Evolutionary conservation across 1,284 basidiomycete genomes (phyloP), one percentile per base, ranked within the genome.

Genomic region (Farysia itapuensis): DNA sequence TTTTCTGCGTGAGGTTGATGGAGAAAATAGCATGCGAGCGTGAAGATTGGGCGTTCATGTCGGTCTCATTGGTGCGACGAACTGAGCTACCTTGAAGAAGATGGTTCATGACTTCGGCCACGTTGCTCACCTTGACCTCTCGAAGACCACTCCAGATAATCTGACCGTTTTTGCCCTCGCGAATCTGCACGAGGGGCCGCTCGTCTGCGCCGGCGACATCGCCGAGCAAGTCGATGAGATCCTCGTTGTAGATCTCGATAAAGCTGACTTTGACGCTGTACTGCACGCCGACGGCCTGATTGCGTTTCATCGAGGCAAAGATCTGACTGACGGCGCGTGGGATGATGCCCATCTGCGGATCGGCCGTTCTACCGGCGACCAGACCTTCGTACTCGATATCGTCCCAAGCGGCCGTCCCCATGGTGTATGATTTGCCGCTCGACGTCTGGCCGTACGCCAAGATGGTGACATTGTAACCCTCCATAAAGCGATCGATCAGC

Each of bases 1-100:
- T 63, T 33, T 56, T 61, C 28, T 70, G 94, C 1, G 85, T 89
- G 38, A 99, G 81, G 5, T 90, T 96, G 46, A 99, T 82, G 33
- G 93, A 95, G 78, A 98, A 98, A 78, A 98, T 97, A 45, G 95
- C 94, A 82, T 98, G 94, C 19, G 91, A 95, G 58, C 94, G 88
- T 33, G 93, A 97, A 1, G 90, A 94, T 75, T 96, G 91, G 4
- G 91, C 89, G 75, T 98, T 98, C 94, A 98, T 97, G 72, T 93
- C 90, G 29, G 94, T 98, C 78, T 95, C 90, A 66, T 94, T 93
- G 5, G 95, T 98, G 43, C 93, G 85, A 36, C 94, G 85, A 38
- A 94, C 86, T 12, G 87, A 83, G 15, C 90, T 89, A 23, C 94
- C 94, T 67, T 90, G 86, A 82, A 70, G 43, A 20, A 84, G 87